A percentile compares a stretch with the other conserved stretches of the same genome.
Conservation (phyloP, 441 rosid genomes). For the Jatropha podagrica region DNA sequence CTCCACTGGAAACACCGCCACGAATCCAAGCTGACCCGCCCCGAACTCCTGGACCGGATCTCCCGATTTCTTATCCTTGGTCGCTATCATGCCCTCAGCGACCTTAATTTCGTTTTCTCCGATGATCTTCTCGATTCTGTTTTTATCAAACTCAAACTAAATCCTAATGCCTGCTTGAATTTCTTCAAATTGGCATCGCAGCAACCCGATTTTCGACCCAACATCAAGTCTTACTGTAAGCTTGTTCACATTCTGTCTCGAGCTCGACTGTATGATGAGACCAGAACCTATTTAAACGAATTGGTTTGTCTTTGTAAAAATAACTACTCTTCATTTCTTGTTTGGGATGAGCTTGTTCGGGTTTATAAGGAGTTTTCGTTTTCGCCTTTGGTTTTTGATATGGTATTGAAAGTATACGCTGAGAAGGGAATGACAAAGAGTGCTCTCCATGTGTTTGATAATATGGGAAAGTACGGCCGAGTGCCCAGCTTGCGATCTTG, state of each 20-base stretch:
- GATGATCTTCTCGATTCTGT: constrained; percentile 67
- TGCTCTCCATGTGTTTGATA: constrained; percentile 88
- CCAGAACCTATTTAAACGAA: constrained; percentile 50
- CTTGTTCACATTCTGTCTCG: constrained; percentile 73
- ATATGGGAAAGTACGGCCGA: constrained; percentile 62
- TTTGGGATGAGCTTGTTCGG: constrained; percentile 66
- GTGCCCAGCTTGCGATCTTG: constrained; percentile 73
- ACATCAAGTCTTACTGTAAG: constrained; percentile 56
- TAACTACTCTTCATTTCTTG: constrained; percentile 38
- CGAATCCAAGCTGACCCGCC: constrained; percentile 49
- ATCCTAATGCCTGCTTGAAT: constrained; percentile 57
- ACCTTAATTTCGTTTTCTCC: constrained; percentile 59
- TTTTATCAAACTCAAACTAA: constrained; percentile 50
- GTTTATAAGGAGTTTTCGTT: constrained; percentile 51
- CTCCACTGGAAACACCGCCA: constrained; percentile 59
- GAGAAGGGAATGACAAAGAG: constrained; percentile 56
- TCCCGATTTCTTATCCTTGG: constrained; percentile 63
- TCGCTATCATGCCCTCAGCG: constrained; percentile 58
- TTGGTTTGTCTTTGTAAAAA: constrained; percentile 50
- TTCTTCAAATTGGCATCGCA: constrained; percentile 61
- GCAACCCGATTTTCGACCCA: constrained; percentile 61
- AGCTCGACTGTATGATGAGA: constrained; percentile 64
- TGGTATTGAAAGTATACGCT: constrained; percentile 64
- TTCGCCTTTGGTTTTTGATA: constrained; percentile 78
- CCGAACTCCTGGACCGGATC: constrained; percentile 65